A percentile compares a stretch with the other conserved stretches of the same genome.
phyloP scores from a whole-genome alignment of 1,139 yeast species.

The Blastobotrys serpentis region DNA sequence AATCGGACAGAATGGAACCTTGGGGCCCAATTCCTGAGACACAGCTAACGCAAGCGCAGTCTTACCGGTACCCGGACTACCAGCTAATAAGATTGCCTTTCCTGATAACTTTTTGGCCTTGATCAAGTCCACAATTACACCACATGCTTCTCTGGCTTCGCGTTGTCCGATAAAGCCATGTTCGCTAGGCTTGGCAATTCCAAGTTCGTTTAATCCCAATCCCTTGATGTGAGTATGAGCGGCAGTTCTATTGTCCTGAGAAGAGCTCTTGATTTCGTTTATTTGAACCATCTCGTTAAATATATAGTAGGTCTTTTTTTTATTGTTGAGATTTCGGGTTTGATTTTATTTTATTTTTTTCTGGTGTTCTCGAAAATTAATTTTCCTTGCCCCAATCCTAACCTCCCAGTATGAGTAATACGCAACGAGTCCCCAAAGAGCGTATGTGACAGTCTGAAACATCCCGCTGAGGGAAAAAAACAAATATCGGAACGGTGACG shows the following conservation, averaged over 20 bases:
- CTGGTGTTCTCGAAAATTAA: too few species aligned
- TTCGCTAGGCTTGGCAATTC: slow-evolving; percentile 78
- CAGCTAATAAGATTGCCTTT: slow-evolving; percentile 91
- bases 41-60: slow-evolving; percentile 95
- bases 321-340: neutral
- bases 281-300: slow-evolving; percentile 66
- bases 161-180: slow-evolving; percentile 96
- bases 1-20: slow-evolving; percentile 96
- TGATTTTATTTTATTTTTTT: slow-evolving; percentile 1
- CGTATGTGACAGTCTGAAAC: too few species aligned
- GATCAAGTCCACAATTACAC: slow-evolving; percentile 89
- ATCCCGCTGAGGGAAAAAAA: too few species aligned
- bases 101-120: slow-evolving; percentile 94
- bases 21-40: slow-evolving; percentile 96
- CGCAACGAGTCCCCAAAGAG: too few species aligned
- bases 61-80: slow-evolving; percentile 98
- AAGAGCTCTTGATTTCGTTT: slow-evolving; percentile 70
- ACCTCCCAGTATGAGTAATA: too few species aligned
- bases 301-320: neutral
- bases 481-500: too few species aligned
- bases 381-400: too few species aligned
- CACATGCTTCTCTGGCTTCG: slow-evolving; percentile 96
- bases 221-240: slow-evolving; percentile 98
- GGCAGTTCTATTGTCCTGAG: slow-evolving; percentile 78
- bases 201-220: slow-evolving; percentile 87